Evolutionary conservation across 805 yeast genomes (phyloP).

Genomic region (Saccharomyces cerevisiae): DNA sequence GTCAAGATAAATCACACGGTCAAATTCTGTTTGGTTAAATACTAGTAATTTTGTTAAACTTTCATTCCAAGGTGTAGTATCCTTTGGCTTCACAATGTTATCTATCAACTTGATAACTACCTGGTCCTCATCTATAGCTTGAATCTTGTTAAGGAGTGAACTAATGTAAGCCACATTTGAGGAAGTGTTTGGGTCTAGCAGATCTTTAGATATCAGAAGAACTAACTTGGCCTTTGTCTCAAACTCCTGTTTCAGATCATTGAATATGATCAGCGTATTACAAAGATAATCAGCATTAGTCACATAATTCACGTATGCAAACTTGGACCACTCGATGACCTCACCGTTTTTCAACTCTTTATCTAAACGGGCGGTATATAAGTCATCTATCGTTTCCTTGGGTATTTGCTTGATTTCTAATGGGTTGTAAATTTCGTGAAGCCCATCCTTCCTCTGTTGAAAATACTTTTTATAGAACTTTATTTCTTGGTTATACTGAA

Average conservation of each 20-base stretch:
- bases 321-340: constrained; percentile 35
- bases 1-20: constrained; percentile 49
- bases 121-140: constrained; percentile 13
- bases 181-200: constrained; percentile 17
- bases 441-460: constrained; percentile 19
- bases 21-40: constrained; percentile 42
- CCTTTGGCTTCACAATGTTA: constrained; percentile 16
- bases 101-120: constrained; percentile 23
- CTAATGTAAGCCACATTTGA: constrained; percentile 7
- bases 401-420: constrained; percentile 27
- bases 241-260: constrained; percentile 30
- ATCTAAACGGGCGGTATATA: constrained; percentile 11
- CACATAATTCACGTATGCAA: constrained; percentile 56
- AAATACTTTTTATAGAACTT: constrained; percentile 23
- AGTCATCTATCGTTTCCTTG: constrained; percentile 16
- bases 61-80: constrained; percentile 37
- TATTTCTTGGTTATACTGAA: constrained; percentile 27
- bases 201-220: constrained; percentile 33
- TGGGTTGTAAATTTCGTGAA: constrained; percentile 22
- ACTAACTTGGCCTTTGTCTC: constrained; percentile 41
- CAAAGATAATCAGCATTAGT: constrained; percentile 45
- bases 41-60: constrained; percentile 50
- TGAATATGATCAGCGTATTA: constrained; percentile 42
- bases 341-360: constrained; percentile 8
- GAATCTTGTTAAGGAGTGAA: constrained; percentile 3